Evolutionary conservation across 495 filamentous ascomycete genomes (phyloP), one percentile per base, ranked within the genome.

Genomic region (Polyplosphaeria fusca): DNA sequence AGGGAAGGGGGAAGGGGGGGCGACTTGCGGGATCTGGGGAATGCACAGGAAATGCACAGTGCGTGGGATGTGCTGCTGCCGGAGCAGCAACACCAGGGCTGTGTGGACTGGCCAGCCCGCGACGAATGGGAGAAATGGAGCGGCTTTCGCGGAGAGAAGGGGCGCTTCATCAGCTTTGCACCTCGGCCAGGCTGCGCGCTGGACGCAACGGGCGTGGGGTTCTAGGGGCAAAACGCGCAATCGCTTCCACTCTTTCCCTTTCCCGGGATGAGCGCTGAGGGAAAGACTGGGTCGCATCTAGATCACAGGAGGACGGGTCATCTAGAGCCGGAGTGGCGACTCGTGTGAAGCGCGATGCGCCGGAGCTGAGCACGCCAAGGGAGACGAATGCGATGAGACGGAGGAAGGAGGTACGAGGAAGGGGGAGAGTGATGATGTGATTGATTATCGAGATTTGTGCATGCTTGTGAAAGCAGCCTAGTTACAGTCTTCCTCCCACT

Each of bases 401-500:
- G 30, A 7, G 30, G 30, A 7, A 35, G 14, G 30, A 35, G n/a
- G n/a, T n/a, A n/a, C n/a, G 18, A 43, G 40, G 40, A 13, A 5
- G 40, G 20, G 18, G 40, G 12, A 20, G 43, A 47, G 43, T 9
- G 43, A 13, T 22, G 16, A 26, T 47, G 5, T 9, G 20, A 24
- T 22, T 26, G 25, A 40, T 51, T 51, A 51, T 38, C 13, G 47
- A 51, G 4, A 35, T 48, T 32, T 13, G 27, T 9, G 12, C 9
- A 20, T 42, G 16, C 14, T 16, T n/a, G 16, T n/a, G 16, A 39
- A 25, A 28, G 50, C 50, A n/a, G 39, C 39, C 42, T 55, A 47
- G 52, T 23, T 47, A 55, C 52, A 55, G 42, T 46, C 52, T 47
- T 47, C 16, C 52, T 26, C 14, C 50, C 18, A 16, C 30, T 3